Conservation (phyloP, 176 grass and related monocot genomes). For the Cenchrus americanus region DNA sequence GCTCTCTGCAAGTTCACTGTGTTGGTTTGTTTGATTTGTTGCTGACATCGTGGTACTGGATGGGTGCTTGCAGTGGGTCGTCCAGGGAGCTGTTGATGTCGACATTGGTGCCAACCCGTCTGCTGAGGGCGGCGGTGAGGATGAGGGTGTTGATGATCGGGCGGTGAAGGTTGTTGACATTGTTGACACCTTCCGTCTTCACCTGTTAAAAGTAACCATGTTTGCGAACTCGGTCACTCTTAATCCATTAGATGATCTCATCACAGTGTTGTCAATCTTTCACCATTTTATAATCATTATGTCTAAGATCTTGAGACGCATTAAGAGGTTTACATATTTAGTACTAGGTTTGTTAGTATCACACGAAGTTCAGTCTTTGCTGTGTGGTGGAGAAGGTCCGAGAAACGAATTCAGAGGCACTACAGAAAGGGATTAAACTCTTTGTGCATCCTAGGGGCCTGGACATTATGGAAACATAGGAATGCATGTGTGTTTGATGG, state of each 20-base stretch:
- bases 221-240: background rate
- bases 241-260: conserved; percentile 3
- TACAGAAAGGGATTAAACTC: too few relatives aligned
- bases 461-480: too few relatives aligned
- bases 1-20: background rate
- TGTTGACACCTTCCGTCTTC: conserved; percentile 90
- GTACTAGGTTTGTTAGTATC: background rate
- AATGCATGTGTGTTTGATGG: too few relatives aligned
- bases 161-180: conserved; percentile 86
- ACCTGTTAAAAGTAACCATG: conserved; percentile 8
- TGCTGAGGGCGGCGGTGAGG: conserved; percentile 71
- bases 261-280: background rate
- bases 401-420: too few relatives aligned
- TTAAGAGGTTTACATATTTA: background rate
- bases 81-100: conserved; percentile 67
- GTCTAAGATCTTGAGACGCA: background rate
- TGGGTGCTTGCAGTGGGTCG: conserved; percentile 68
- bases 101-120: conserved; percentile 98
- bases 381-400: too few relatives aligned
- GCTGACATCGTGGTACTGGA: background rate
- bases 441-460: too few relatives aligned
- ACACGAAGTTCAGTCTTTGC: too few relatives aligned
- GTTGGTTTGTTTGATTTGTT: background rate
- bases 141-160: conserved; percentile 75
- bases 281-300: background rate